Conservation (phyloP, 2,329 filamentous ascomycete species). For the Neobulgaria alba region DNA sequence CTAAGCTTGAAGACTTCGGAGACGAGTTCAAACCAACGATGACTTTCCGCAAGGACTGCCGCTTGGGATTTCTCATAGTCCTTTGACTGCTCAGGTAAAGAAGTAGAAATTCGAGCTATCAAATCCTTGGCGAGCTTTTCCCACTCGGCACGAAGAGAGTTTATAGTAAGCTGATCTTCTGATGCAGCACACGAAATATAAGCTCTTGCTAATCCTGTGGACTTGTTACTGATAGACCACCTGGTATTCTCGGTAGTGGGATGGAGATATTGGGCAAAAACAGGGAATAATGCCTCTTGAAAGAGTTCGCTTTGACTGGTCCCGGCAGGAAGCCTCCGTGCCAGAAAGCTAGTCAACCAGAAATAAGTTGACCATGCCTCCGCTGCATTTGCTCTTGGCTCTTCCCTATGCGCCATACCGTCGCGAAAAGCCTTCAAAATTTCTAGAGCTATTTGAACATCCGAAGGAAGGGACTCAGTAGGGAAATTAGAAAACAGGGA, state of each 20-base stretch:
- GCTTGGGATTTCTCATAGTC: constrained; percentile 68
- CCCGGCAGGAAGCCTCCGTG: constrained; percentile 36
- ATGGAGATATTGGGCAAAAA: constrained; percentile 45
- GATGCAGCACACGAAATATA: constrained; percentile 38
- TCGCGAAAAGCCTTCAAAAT: constrained; percentile 60
- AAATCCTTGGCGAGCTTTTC: constrained; percentile 49
- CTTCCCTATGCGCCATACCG: constrained; percentile 67
- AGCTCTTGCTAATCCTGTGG: constrained; percentile 31
- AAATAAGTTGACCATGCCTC: constrained; percentile 72
- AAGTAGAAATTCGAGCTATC: constrained; percentile 60
- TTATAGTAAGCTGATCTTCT: constrained; percentile 35
- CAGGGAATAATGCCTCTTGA: constrained; percentile 42
- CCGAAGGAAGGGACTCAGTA: constrained; percentile 42
- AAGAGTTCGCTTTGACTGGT: constrained; percentile 39
- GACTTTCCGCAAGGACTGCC: constrained; percentile 53
- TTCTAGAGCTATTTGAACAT: constrained; percentile 45
- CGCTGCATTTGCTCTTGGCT: constrained; percentile 58
- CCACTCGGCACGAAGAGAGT: constrained; percentile 53
- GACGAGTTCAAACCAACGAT: constrained; percentile 53
- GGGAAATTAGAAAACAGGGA: constrained; percentile 52
- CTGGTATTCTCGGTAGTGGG: constrained; percentile 11
- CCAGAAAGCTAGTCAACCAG: constrained; percentile 47
- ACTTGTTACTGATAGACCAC: constrained; percentile 17
- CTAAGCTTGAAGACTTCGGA: constrained; percentile 28
- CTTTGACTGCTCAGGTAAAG: constrained; percentile 73